phyloP scores from a whole-genome alignment of 1,284 basidiomycete genomes.

The Apiotrichum veenhuisii region DNA sequence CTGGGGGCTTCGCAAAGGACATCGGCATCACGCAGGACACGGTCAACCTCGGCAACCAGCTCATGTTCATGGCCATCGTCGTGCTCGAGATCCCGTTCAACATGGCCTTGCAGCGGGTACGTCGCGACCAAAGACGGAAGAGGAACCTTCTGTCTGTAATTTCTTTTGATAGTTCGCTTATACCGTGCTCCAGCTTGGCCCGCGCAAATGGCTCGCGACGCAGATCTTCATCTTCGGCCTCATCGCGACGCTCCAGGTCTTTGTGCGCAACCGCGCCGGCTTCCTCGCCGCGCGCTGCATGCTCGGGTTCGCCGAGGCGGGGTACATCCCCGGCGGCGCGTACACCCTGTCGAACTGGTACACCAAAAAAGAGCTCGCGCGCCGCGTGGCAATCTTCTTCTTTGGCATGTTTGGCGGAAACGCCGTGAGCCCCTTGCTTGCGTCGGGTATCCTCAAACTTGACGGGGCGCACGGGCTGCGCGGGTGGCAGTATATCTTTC shows the following conservation, averaged over 20 bases:
- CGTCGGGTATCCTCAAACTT: constrained; percentile 42
- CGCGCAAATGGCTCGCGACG: constrained; percentile 27
- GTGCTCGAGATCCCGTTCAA: constrained; percentile 40
- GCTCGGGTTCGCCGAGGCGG: constrained; percentile 46
- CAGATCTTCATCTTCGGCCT: constrained; percentile 25
- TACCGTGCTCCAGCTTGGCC: constrained; percentile 24
- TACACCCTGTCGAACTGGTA: constrained; percentile 44
- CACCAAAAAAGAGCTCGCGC: constrained; percentile 47
- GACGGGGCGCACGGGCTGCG: constrained; percentile 22
- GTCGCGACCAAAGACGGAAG: too few relatives aligned
- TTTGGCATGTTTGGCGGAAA: constrained; percentile 42
- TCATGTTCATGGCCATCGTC: constrained; percentile 39
- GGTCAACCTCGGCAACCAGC: constrained; percentile 35
- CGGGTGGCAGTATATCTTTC: constrained; percentile 36
- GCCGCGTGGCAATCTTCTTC: constrained; percentile 51
- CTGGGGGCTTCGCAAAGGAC: constrained; percentile 17
- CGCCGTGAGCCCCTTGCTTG: constrained; percentile 42
- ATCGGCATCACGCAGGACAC: constrained; percentile 34
- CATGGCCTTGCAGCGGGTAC: constrained; percentile 21
- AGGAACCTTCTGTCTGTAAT: too few relatives aligned
- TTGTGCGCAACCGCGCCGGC: background rate
- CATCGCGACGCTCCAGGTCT: background rate
- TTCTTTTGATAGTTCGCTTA: constrained; percentile 17
- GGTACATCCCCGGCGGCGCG: constrained; percentile 44
- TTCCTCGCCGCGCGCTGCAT: constrained; percentile 31